A percentile compares a stretch with the other conserved stretches of the same genome.
Evolutionary conservation across 1,284 basidiomycete species (phyloP).

Genomic region (Puccinia triticina): DNA sequence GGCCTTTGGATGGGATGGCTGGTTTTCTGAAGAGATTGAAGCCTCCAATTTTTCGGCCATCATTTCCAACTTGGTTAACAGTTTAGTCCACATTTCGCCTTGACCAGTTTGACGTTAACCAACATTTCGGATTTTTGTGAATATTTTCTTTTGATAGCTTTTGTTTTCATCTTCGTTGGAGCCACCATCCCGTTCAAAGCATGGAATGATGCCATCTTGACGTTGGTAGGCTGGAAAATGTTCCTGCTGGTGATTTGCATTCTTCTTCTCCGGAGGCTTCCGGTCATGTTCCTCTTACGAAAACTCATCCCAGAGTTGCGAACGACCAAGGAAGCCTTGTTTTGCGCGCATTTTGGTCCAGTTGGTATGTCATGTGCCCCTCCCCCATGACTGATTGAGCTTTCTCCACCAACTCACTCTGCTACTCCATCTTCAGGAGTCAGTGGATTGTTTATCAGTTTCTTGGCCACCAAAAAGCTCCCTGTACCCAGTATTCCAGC

Average conservation of each 20-base stretch:
- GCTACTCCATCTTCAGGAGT: neutral
- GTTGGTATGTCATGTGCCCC: conserved; percentile 57
- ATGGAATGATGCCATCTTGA: conserved; percentile 55
- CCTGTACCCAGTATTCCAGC: conserved; percentile 54
- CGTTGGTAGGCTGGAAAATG: conserved; percentile 58
- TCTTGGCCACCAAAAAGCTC: conserved; percentile 2
- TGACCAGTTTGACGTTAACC: conserved; percentile 32
- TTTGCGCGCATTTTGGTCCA: conserved; percentile 56
- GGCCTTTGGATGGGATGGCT: conserved; percentile 60
- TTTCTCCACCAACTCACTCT: neutral
- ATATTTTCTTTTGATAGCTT: neutral
- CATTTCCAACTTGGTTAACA: conserved; percentile 57
- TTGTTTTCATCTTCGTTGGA: conserved; percentile 60
- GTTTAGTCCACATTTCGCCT: neutral
- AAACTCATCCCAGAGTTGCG: conserved; percentile 60
- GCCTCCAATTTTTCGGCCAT: conserved; percentile 59
- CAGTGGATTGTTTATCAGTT: conserved; percentile 6
- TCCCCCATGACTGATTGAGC: conserved; percentile 59
- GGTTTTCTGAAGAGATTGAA: conserved; percentile 51
- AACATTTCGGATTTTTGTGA: conserved; percentile 55
- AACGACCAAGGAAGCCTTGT: conserved; percentile 60
- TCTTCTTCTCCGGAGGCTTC: conserved; percentile 58
- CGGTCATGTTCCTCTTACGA: conserved; percentile 59
- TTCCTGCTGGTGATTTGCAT: conserved; percentile 58
- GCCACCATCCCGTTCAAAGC: conserved; percentile 58